These are phyloP conservation scores for Zanthoxylum bungeanum DNA, from an alignment of 345 rosid species.

Conservation along the genomic window DNA sequence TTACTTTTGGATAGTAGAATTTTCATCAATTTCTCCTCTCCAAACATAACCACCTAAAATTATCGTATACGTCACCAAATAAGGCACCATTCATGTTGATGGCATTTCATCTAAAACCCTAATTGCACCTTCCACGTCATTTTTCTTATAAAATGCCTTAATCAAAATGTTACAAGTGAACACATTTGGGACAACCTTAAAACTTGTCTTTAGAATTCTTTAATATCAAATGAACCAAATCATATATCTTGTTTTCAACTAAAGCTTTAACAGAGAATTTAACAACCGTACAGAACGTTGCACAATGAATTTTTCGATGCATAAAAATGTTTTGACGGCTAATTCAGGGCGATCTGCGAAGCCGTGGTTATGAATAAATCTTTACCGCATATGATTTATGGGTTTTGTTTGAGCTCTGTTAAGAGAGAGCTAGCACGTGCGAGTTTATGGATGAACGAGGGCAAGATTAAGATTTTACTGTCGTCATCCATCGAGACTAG, in stretches of 20 bases:
- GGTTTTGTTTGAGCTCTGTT: conserved; percentile 36
- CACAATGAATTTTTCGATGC: conserved; percentile 51
- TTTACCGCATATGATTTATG: conserved; percentile 60
- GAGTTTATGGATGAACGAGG: conserved; percentile 73
- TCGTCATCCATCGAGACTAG: conserved; percentile 66
- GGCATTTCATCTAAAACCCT: conserved; percentile 82
- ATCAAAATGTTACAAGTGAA: conserved; percentile 66
- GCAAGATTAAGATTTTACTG: conserved; percentile 82
- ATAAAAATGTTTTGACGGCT: conserved; percentile 51
- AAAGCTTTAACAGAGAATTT: conserved; percentile 70
- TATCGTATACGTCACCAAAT: conserved; percentile 69
- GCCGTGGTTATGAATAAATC: conserved; percentile 68
- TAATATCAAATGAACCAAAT: conserved; percentile 49
- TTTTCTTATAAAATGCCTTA: conserved; percentile 57
- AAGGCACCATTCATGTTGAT: conserved; percentile 64
- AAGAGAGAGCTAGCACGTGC: conserved; percentile 73
- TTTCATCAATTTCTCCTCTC: conserved; percentile 68
- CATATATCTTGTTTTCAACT: conserved; percentile 60
- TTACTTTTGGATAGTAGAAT: no score
- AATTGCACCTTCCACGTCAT: conserved; percentile 56
- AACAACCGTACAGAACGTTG: conserved; percentile 68
- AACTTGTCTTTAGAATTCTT: conserved; percentile 46
- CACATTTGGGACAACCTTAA: conserved; percentile 61
- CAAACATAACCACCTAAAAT: conserved; percentile 64
- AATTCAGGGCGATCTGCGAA: conserved; percentile 55